phyloP scores from a whole-genome alignment of 208 protist genomes.

The Trypanosoma brucei region DNA sequence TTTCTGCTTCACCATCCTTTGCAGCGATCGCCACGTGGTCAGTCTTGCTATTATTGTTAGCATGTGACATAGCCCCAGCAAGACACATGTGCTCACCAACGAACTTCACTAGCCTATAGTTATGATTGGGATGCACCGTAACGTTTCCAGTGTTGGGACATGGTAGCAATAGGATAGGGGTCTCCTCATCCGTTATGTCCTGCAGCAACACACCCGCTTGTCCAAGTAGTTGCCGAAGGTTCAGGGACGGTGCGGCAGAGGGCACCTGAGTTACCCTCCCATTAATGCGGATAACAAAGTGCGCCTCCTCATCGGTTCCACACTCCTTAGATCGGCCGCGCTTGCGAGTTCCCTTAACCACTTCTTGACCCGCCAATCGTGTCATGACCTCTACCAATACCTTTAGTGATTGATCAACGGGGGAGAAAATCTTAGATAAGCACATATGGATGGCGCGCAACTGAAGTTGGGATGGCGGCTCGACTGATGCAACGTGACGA shows the following conservation, averaged over 20 bases:
- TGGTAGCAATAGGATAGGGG: conserved; percentile 48
- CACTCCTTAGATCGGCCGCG: too few relatives aligned
- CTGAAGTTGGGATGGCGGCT: too few relatives aligned
- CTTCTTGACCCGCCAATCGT: too few relatives aligned
- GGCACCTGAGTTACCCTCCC: conserved; percentile 7
- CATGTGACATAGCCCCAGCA: conserved; percentile 17
- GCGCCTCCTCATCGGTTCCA: neutral
- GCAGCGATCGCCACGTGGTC: neutral
- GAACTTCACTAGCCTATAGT: conserved; percentile 62
- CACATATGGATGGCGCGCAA: too few relatives aligned
- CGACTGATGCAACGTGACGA: too few relatives aligned
- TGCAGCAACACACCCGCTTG: conserved; percentile 21
- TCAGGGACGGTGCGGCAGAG: conserved; percentile 19
- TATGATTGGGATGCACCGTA: conserved; percentile 32
- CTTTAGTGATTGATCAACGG: too few relatives aligned
- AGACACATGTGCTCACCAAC: conserved; percentile 57
- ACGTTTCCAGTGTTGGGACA: conserved; percentile 43
- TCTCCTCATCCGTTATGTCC: conserved; percentile 14
- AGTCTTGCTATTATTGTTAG: neutral
- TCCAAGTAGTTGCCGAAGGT: conserved; percentile 16
- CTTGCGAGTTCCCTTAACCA: too few relatives aligned
- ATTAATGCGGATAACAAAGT: conserved; percentile 29
- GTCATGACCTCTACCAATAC: too few relatives aligned
- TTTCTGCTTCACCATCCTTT: conserved; percentile 3
- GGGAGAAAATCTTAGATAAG: too few relatives aligned